phyloP scores from a whole-genome alignment of 2,329 filamentous ascomycete species.

The Microdochium nivale region DNA sequence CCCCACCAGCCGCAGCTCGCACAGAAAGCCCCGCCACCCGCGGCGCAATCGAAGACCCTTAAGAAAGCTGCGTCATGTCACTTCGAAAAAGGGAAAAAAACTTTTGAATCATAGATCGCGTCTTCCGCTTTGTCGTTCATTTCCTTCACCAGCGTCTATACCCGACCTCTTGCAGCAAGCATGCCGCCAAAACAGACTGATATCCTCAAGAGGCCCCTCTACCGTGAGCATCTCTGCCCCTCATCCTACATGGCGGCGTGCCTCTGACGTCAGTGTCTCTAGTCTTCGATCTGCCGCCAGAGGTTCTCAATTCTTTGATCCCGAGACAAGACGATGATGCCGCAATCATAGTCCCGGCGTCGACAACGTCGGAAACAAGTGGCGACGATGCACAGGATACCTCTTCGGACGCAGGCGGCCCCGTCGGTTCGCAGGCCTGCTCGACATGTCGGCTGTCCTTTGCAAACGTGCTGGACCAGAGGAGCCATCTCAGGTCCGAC shows the following conservation, averaged over 20 bases:
- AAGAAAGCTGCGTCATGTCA: not conserved
- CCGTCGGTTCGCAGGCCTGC: conserved; percentile 65
- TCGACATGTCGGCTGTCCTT: conserved; percentile 71
- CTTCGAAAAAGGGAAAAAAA: not conserved
- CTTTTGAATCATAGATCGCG: not conserved
- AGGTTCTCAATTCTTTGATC: conserved; percentile 61
- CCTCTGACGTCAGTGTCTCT: conserved; percentile 12
- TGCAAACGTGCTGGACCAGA: conserved; percentile 67
- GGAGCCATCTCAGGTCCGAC: conserved; percentile 80
- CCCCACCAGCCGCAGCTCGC: not conserved
- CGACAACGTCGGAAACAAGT: not conserved
- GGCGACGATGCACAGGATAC: conserved; percentile 14
- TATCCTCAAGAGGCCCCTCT: conserved; percentile 25
- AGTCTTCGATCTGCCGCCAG: conserved; percentile 77
- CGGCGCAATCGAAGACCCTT: not conserved
- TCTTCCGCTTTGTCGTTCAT: not conserved
- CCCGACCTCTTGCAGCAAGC: not conserved
- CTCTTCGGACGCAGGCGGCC: conserved; percentile 20
- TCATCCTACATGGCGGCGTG: conserved; percentile 5
- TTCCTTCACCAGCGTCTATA: not conserved
- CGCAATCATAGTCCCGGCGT: conserved; percentile 5
- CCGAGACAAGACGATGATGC: conserved; percentile 37
- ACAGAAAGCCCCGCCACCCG: not conserved
- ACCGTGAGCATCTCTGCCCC: conserved; percentile 17
- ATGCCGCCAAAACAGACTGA: conserved; percentile 17